Base-by-base conservation (phyloP, 2,329 filamentous ascomycete genomes). In the Stagonosporopsis chrysanthemi region DNA sequence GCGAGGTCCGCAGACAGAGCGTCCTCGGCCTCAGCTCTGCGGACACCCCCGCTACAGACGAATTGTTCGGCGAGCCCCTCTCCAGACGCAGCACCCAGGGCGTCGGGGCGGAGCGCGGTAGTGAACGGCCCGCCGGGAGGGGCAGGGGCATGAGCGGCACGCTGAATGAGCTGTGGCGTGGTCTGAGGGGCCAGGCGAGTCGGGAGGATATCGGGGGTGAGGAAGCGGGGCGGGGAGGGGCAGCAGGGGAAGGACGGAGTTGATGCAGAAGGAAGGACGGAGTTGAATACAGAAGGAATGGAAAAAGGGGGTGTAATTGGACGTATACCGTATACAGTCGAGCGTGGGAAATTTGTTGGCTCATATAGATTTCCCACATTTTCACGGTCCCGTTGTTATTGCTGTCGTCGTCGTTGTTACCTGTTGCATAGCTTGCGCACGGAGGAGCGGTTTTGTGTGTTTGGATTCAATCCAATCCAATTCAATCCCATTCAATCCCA, bases 71-170 rank as follows among this genome's bases (percentile, higher is more conserved):
- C 11, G 70, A 70, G 51, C 62, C 64, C 45, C 35, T 75, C 1
- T 64, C 62, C 24, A 42, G 71, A n/a, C 53, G 68, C 23, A 40
- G 65, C 6, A 74, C 68, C 17, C 45, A 59, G 24, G 60, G 60
- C 26, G 42, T 28, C 8, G 28, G 17, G 9, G n/a, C 42, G 1
- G 42, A 44, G 42, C 26, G 28, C 9, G 28, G 4, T 36, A 29
- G 51, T 4, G n/a, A 33, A 11, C 3, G 45, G 15, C 36, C 45
- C 6, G 28, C 41, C 8, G 28, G 56, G 0, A 55, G 65, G 28
- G 63, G 64, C 4, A 60, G 70, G 39, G 72, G 71, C 58, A 49
- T 71, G 26, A 75, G 72, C 50, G 72, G 69, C 35, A 72, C 71
- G 15, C 19, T 74, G 52, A 64, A 62, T 29, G 70, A 66, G 15